Conservation (phyloP, 1,284 basidiomycete species). For the Naganishia sp. region DNA sequence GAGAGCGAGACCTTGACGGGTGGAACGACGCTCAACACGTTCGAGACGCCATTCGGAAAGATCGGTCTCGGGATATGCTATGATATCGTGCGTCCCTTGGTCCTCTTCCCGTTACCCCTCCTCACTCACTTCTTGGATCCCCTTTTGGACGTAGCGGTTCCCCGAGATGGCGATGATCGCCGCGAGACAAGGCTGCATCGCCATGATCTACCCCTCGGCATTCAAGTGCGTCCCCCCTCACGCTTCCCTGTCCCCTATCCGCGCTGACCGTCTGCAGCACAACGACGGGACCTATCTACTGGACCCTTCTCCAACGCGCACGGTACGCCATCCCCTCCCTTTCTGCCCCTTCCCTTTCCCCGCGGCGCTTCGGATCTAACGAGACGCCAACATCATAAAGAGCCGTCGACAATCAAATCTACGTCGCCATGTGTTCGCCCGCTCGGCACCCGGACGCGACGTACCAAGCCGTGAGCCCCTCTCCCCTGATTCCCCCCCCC, state of each 20-base stretch:
- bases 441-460: constrained; percentile 77
- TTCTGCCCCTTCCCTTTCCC: background rate
- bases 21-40: constrained; percentile 73
- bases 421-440: constrained; percentile 91
- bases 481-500: background rate
- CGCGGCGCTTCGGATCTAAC: background rate
- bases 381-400: constrained; percentile 53
- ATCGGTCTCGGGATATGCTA: constrained; percentile 57
- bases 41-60: constrained; percentile 71
- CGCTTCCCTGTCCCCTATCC: constrained; percentile 36
- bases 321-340: constrained; percentile 58
- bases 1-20: constrained; percentile 91
- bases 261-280: constrained; percentile 44
- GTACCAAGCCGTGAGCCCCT: constrained; percentile 75
- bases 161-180: constrained; percentile 92
- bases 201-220: constrained; percentile 79
- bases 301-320: constrained; percentile 87
- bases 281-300: constrained; percentile 94
- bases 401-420: constrained; percentile 95
- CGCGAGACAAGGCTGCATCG: constrained; percentile 82
- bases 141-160: constrained; percentile 62
- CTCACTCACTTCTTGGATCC: background rate
- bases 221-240: constrained; percentile 52
- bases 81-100: constrained; percentile 51
- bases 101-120: background rate